A percentile compares a stretch with the other conserved stretches of the same genome.
Conservation (phyloP, 2,329 filamentous ascomycete species). For the Arthrobotrys megalospora region DNA sequence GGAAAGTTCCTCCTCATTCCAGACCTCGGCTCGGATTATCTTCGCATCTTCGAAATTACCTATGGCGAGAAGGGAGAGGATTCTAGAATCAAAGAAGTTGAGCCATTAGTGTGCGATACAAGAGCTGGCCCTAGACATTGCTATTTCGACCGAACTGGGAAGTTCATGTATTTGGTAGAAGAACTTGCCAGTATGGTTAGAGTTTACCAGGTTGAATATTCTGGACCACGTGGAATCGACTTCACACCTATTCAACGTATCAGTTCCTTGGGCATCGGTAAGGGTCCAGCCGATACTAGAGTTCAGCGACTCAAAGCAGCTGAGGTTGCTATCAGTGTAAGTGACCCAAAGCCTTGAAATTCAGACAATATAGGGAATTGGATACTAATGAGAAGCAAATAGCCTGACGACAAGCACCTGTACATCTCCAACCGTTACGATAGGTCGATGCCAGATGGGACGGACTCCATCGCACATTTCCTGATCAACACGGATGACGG, state of each 20-base stretch:
- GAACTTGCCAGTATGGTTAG: slow-evolving; percentile 75
- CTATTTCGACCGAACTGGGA: slow-evolving; percentile 70
- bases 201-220: slow-evolving; percentile 74
- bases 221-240: slow-evolving; percentile 64
- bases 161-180: slow-evolving; percentile 73
- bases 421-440: slow-evolving; percentile 79
- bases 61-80: slow-evolving; percentile 59
- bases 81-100: slow-evolving; percentile 68
- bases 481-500: slow-evolving; percentile 73
- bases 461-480: slow-evolving; percentile 77
- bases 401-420: slow-evolving; percentile 76
- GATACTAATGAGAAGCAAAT: slow-evolving; percentile 17
- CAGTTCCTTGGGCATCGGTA: slow-evolving; percentile 69
- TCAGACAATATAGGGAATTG: background rate
- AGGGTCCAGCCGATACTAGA: slow-evolving; percentile 52
- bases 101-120: slow-evolving; percentile 69
- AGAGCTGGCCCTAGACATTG: slow-evolving; percentile 78
- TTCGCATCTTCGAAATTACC: slow-evolving; percentile 74
- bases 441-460: slow-evolving; percentile 69
- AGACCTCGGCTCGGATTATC: slow-evolving; percentile 76
- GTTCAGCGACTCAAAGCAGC: slow-evolving; percentile 69
- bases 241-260: slow-evolving; percentile 69
- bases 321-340: slow-evolving; percentile 75
- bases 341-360: slow-evolving; percentile 64
- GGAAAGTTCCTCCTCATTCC: slow-evolving; percentile 76